Conservation (phyloP, 2,329 filamentous ascomycete genomes). For the Aspergillus sp. region DNA sequence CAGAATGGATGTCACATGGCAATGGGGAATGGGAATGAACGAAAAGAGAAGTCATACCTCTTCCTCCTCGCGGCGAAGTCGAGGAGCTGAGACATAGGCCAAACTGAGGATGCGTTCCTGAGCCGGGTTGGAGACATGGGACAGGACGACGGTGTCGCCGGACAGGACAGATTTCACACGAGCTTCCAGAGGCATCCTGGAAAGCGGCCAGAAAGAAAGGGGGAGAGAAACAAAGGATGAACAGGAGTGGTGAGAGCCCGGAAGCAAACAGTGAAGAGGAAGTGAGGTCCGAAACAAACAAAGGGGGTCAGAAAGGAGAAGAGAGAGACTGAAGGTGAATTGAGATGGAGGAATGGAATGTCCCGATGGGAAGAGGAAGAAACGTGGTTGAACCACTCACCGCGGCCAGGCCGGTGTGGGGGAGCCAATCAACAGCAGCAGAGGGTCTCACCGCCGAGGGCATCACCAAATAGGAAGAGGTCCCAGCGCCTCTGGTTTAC, state of each 20-base stretch:
- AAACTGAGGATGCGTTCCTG: slow-evolving; percentile 85
- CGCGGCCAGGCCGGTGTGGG: slow-evolving; percentile 11
- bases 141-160: slow-evolving; percentile 85
- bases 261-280: slow-evolving; percentile 1
- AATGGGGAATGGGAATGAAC: background rate
- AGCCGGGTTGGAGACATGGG: slow-evolving; percentile 75
- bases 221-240: slow-evolving; percentile 5
- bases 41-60: slow-evolving; percentile 54
- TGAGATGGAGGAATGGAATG: slow-evolving; percentile 1
- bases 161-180: slow-evolving; percentile 93
- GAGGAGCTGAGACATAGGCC: slow-evolving; percentile 87
- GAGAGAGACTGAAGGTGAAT: slow-evolving; percentile 3
- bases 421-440: background rate
- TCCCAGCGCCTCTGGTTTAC: too few relatives aligned
- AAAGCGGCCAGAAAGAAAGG: slow-evolving; percentile 12
- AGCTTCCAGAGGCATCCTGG: slow-evolving; percentile 51
- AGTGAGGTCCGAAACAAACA: slow-evolving; percentile 11
- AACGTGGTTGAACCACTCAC: slow-evolving; percentile 27
- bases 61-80: slow-evolving; percentile 83
- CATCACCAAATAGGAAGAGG: background rate
- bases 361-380: slow-evolving; percentile 19
- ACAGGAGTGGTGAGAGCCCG: slow-evolving; percentile 3
- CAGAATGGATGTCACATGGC: background rate
- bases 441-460: background rate
- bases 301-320: slow-evolving; percentile 14